Evolutionary conservation across 176 grass and related monocot species (phyloP).

Genomic region (Ananas comosus): DNA sequence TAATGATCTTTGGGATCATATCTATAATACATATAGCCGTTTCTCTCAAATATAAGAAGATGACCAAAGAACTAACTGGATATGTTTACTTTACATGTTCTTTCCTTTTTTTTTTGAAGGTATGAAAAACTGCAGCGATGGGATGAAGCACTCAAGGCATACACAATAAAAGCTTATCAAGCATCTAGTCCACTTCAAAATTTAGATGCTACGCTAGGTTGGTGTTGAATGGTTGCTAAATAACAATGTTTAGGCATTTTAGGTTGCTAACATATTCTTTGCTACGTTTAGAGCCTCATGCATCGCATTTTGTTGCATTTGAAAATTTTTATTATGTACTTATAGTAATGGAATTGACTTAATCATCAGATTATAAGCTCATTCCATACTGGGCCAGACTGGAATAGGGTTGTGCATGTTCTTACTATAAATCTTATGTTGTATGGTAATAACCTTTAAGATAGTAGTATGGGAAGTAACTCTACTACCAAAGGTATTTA

Average conservation of each 20-base stretch:
- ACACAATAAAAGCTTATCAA: conserved; percentile 82
- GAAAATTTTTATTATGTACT: too few relatives aligned
- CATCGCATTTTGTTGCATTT: too few relatives aligned
- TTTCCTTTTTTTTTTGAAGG: conserved; percentile 30
- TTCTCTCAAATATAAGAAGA: neutral
- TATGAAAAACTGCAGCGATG: conserved; percentile 97
- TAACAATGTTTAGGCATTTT: neutral
- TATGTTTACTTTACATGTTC: neutral
- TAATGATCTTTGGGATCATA: neutral
- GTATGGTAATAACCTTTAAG: too few relatives aligned
- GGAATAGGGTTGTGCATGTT: too few relatives aligned
- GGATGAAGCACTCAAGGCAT: conserved; percentile 92
- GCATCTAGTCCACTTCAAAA: conserved; percentile 65
- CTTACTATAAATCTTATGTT: too few relatives aligned
- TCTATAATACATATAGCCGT: conserved; percentile 15
- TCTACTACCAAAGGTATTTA: too few relatives aligned
- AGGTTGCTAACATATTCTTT: neutral
- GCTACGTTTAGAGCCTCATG: too few relatives aligned
- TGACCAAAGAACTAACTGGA: neutral
- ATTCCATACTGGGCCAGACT: too few relatives aligned
- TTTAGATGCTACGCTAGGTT: conserved; percentile 85
- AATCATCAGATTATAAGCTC: too few relatives aligned
- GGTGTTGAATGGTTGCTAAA: conserved; percentile 3
- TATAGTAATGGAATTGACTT: too few relatives aligned
- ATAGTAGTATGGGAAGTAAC: too few relatives aligned